These are phyloP conservation scores for Notholithocarpus densiflorus DNA, from an alignment of 306 rosid genomes.

Conservation along the genomic window DNA sequence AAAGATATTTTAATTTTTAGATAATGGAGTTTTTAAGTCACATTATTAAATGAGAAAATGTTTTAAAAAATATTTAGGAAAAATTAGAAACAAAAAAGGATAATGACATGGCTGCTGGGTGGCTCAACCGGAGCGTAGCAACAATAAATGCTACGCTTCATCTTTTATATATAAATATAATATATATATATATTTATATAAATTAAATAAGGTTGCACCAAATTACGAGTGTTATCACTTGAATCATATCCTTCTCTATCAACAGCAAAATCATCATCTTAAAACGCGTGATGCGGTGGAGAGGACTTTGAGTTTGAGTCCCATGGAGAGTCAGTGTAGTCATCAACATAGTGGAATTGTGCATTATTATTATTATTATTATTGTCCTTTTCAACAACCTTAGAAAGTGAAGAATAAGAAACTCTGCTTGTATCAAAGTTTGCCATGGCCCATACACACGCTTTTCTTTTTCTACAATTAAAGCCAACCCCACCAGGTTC, in stretches of 20 bases:
- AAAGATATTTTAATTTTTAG: too few relatives aligned
- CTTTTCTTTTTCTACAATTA: too few relatives aligned
- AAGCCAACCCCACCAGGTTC: too few relatives aligned
- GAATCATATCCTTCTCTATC: conserved; percentile 65
- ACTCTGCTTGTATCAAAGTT: conserved; percentile 38
- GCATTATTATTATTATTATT: not conserved
- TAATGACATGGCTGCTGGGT: too few relatives aligned
- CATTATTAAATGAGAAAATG: too few relatives aligned
- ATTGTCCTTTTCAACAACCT: conserved; percentile 40
- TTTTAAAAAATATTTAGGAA: too few relatives aligned
- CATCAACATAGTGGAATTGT: conserved; percentile 30
- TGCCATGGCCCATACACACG: conserved; percentile 35
- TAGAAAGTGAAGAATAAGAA: conserved; percentile 67
- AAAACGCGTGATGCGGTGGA: conserved; percentile 32
- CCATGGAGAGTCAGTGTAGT: conserved; percentile 47
- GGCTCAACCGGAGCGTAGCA: too few relatives aligned
- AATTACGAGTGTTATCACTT: conserved; percentile 37
- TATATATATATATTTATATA: too few relatives aligned
- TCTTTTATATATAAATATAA: too few relatives aligned
- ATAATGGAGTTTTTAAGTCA: too few relatives aligned
- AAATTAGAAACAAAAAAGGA: too few relatives aligned
- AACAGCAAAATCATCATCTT: conserved; percentile 38
- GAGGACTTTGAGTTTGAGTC: conserved; percentile 27
- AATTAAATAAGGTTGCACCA: not conserved
- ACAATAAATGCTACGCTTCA: too few relatives aligned